Evolutionary conservation across 768 basidiomycete genomes (phyloP), one percentile per base, ranked within the genome.

Genomic region (Suillus clintonianus): DNA sequence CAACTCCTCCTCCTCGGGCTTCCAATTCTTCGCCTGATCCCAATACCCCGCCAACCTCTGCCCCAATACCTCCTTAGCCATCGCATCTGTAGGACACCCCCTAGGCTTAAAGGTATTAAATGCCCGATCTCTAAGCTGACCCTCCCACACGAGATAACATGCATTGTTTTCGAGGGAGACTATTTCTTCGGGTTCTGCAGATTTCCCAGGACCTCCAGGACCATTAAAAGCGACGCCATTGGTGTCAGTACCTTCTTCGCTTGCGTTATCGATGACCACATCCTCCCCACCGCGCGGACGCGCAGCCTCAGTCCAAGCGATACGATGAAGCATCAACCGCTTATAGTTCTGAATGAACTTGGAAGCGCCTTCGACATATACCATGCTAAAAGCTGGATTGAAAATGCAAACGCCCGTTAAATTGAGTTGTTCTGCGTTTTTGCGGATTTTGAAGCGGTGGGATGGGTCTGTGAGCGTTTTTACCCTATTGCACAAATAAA

Each of bases 361-460:
- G 41, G 85, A 78, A 0, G 91, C 91, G 45, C 97, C 97, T 74
- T 99, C 97, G 62, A 97, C 93, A 68, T 97, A 92, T 54, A 99
- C 88, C 81, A 99, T 84, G 70, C 85, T 89, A 82, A 98, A 98
- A 36, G 84, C 78, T 0, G 95, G 91, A 72, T 96, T 88, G 85
- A 95, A 94, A 71, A 97, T 90, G 71, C 92, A 95, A 41, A 96
- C 79, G 11, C 97, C 97, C 0, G 93, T 89, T 15, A 99, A 82
- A 64, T 86, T 88, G 74, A 90, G 83, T 73, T 97, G 95, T 71
- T 97, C 92, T 1, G 97, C 97, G 70, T 99, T 99, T 82, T 93
- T 95, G 63, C 92, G 89, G 59, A 98, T 92, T 81, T 99, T 99
- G 83, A 94, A 98, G 64, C 92, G 89, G 70, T 99, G 97, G 13